A percentile compares a stretch with the other conserved stretches of the same genome.
Conservation (phyloP, 495 filamentous ascomycete species). For the Massariosphaeria phaeospora region DNA sequence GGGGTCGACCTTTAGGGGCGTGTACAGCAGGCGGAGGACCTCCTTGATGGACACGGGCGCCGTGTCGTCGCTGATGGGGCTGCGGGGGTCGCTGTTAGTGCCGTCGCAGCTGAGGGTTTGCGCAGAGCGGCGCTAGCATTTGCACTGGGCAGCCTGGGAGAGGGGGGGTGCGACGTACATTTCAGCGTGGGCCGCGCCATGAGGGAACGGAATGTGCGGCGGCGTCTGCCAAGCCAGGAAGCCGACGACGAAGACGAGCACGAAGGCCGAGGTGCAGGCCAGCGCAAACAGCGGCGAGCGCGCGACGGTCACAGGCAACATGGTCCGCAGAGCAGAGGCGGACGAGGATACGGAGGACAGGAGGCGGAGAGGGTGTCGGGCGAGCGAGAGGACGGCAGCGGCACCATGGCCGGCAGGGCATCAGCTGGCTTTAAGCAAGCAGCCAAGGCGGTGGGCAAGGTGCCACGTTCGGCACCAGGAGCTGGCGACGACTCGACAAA, state of each 20-base stretch:
- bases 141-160: no score
- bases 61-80: neutral
- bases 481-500: no score
- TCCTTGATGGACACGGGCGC: slow-evolving; percentile 18
- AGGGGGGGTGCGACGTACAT: slow-evolving; percentile 2
- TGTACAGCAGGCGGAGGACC: slow-evolving; percentile 23
- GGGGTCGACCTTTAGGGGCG: slow-evolving; percentile 15
- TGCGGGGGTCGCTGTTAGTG: no score
- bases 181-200: slow-evolving; percentile 4
- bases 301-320: slow-evolving; percentile 12
- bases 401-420: no score
- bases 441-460: no score
- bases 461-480: no score
- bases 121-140: neutral
- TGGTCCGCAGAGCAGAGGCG: no score
- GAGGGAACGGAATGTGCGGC: slow-evolving; percentile 2
- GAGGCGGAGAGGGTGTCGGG: no score
- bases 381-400: no score
- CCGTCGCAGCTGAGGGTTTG: neutral
- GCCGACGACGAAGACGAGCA: slow-evolving; percentile 17
- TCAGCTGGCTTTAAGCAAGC: no score
- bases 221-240: slow-evolving; percentile 20
- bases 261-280: slow-evolving; percentile 7
- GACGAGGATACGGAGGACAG: no score
- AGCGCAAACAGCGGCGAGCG: slow-evolving; percentile 20